Evolutionary conservation across 257 asterid species (phyloP).

Genomic region (Solanum paucissectum): DNA sequence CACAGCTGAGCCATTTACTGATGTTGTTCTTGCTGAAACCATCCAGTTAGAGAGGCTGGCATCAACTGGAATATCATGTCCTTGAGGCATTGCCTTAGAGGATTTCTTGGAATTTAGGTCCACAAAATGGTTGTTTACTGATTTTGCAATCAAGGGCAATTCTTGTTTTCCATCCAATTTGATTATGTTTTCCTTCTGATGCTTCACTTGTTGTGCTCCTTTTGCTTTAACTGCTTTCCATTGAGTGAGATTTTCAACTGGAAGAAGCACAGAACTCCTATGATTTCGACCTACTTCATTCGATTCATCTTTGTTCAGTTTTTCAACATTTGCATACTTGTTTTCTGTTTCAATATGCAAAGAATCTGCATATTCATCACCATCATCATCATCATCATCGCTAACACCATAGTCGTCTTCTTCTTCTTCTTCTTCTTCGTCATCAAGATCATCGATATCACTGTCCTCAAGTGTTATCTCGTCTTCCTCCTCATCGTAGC

Average conservation of each 20-base stretch:
- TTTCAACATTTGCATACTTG: neutral
- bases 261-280: conserved; percentile 44
- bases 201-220: conserved; percentile 16
- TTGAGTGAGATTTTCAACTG: conserved; percentile 59
- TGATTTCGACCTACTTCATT: conserved; percentile 7
- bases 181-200: conserved; percentile 29
- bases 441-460: conserved; percentile 29
- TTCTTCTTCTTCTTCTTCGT: conserved; percentile 10
- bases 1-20: neutral
- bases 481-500: conserved; percentile 34
- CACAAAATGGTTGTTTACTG: neutral
- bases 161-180: conserved; percentile 10
- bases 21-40: conserved; percentile 1
- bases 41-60: conserved; percentile 58
- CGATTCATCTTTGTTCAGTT: conserved; percentile 5
- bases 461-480: conserved; percentile 26
- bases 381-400: conserved; percentile 17
- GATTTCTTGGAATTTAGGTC: neutral
- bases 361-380: neutral
- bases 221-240: conserved; percentile 59
- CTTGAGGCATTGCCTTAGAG: neutral
- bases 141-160: neutral
- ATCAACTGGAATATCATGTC: conserved; percentile 29
- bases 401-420: conserved; percentile 10
- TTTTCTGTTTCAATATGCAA: conserved; percentile 5